These are phyloP conservation scores for Stellera chamaejasme DNA, from an alignment of 345 rosid species.

Conservation along the genomic window DNA sequence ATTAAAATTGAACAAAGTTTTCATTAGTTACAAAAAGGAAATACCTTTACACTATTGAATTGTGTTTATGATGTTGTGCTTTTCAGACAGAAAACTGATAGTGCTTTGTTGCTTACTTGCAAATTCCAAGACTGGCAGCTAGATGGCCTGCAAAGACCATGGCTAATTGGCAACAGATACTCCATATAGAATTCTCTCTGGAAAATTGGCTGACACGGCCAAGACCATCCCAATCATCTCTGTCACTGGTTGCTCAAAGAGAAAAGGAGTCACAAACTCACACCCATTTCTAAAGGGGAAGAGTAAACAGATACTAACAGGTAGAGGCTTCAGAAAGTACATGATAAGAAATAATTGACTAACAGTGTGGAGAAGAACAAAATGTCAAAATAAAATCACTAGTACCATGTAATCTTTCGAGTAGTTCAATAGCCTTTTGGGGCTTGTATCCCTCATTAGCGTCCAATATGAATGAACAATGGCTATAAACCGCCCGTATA, in stretches of 20 bases:
- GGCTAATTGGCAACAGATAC: slow-evolving; percentile 29
- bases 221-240: slow-evolving; percentile 97
- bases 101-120: slow-evolving; percentile 3
- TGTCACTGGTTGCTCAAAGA: slow-evolving; percentile 84
- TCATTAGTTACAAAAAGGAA: not conserved
- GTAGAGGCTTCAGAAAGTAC: slow-evolving; percentile 9
- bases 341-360: not conserved
- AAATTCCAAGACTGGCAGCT: slow-evolving; percentile 11
- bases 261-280: slow-evolving; percentile 55
- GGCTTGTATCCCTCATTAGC: slow-evolving; percentile 12
- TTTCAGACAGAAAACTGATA: too few relatives aligned
- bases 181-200: slow-evolving; percentile 47
- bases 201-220: slow-evolving; percentile 60
- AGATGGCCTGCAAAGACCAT: slow-evolving; percentile 16
- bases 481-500: slow-evolving; percentile 3
- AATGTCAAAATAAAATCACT: not conserved
- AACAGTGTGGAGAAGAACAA: not conserved
- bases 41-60: too few relatives aligned
- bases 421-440: slow-evolving; percentile 9
- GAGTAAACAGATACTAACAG: slow-evolving; percentile 7
- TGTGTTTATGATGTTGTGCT: too few relatives aligned
- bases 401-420: slow-evolving; percentile 10
- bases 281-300: slow-evolving; percentile 60
- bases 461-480: slow-evolving; percentile 13
- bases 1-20: not conserved